These are phyloP conservation scores for Neurospora intermedia DNA, from an alignment of 495 filamentous ascomycete genomes.

Conservation along the genomic window DNA sequence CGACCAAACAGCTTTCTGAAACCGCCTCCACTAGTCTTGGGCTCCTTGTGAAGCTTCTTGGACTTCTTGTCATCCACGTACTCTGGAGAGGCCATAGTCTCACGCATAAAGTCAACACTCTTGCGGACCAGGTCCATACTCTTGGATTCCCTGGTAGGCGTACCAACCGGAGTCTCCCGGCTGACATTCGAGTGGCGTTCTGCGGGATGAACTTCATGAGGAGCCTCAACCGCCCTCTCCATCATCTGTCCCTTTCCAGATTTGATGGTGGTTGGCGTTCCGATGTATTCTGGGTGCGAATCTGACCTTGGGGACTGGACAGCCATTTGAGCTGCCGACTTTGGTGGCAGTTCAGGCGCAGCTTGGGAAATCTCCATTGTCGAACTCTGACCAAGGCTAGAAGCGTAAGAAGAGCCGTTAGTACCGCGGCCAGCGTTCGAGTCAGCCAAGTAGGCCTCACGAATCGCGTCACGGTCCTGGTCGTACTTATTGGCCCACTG, in stretches of 20 bases:
- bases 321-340: conserved; percentile 14
- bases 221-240: conserved; percentile 25
- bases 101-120: conserved; percentile 27
- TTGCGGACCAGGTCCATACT: conserved; percentile 28
- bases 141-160: conserved; percentile 26
- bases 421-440: conserved; percentile 54
- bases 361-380: conserved; percentile 19
- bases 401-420: conserved; percentile 20
- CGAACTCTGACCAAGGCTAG: conserved; percentile 13
- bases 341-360: conserved; percentile 26
- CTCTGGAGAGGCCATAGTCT: conserved; percentile 35
- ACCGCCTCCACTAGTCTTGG: conserved; percentile 30
- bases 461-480: conserved; percentile 55
- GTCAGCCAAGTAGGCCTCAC: conserved; percentile 70
- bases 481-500: conserved; percentile 92
- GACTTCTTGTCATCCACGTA: conserved; percentile 35
- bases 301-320: neutral
- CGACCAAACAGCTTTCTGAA: conserved; percentile 56
- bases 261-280: neutral
- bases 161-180: conserved; percentile 28
- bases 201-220: conserved; percentile 25
- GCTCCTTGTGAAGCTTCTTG: conserved; percentile 47
- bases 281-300: neutral
- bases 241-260: conserved; percentile 4
- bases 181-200: conserved; percentile 22